phyloP scores from a whole-genome alignment of 208 protist species.

The Kentomonas sorsogonicus region DNA sequence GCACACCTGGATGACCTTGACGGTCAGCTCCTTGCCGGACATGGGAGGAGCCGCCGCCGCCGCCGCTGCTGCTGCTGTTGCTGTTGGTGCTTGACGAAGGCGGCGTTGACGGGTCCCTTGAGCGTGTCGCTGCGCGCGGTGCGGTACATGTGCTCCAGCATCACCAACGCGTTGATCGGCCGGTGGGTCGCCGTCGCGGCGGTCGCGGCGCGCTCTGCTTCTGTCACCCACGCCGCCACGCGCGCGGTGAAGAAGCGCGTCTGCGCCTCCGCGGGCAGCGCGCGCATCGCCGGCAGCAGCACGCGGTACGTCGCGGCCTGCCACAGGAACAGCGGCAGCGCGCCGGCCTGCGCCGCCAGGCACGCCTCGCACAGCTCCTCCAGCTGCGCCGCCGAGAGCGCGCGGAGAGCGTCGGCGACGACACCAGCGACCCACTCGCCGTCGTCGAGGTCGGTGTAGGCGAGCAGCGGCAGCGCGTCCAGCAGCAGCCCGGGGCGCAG shows the following conservation, averaged over 20 bases:
- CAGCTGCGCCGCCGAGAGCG: constrained; percentile 6
- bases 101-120: constrained; percentile 40
- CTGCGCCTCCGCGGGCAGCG: constrained; percentile 13
- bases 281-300: constrained; percentile 23
- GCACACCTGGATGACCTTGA: constrained; percentile 62
- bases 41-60: neutral
- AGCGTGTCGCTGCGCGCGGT: constrained; percentile 23
- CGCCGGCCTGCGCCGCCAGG: constrained; percentile 18
- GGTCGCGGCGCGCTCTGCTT: constrained; percentile 8
- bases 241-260: constrained; percentile 29
- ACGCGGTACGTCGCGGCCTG: constrained; percentile 35
- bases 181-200: neutral
- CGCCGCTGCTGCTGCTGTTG: too few species aligned
- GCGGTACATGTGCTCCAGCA: constrained; percentile 70
- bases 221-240: constrained; percentile 24
- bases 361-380: constrained; percentile 17
- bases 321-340: constrained; percentile 26
- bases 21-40: constrained; percentile 80
- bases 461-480: constrained; percentile 34
- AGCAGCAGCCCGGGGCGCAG: constrained; percentile 18
- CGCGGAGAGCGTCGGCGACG: constrained; percentile 16
- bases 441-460: constrained; percentile 25
- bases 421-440: constrained; percentile 5
- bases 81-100: too few species aligned
- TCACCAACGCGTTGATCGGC: constrained; percentile 52